Evolutionary conservation across 768 basidiomycete genomes (phyloP), one percentile per base, ranked within the genome.

Genomic region (Leucocoprinus leucothites): DNA sequence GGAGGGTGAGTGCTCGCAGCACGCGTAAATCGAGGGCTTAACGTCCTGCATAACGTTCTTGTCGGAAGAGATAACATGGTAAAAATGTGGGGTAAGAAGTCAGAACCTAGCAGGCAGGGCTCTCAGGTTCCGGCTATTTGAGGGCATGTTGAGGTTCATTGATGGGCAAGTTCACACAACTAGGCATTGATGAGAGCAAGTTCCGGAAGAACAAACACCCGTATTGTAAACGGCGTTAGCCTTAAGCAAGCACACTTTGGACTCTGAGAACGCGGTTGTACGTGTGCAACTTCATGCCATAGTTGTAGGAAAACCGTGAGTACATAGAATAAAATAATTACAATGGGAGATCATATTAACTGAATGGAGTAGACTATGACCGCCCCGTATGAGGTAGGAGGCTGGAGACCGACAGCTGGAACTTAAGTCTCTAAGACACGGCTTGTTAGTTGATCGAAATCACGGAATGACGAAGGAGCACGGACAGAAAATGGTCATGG

Each of bases 1-100:
- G 67, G 81, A 21, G 68, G 64, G 22, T 64, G 60, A 3, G 76
- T 72, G 47, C 74, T 77, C 14, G 74, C 73, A 31, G 76, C 67
- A 26, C 78, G 74, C 42, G 65, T 56, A 14, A 74, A 38, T 34
- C 50, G 26, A 58, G 63, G 54, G 21, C 44, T 14, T 6, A 49
- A 22, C 14, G 14, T 48, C n/a, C 47, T 41, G 2, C 42, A 18
- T 24, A 48, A 13, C 14, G 54, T 22, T 41, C 54, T 48, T 36
- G 62, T 34, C 60, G 63, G 67, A 16, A 49, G 59, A 36, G 57
- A 48, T 55, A 57, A 45, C 44, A 57, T 61, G 36, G 38, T 43
- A 34, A 63, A 41, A 59, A 61, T 57, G 48, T 34, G 38, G 26
- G n/a, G 31, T 41, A 53, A 36, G 53, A 24, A 26, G 42, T 25